phyloP scores from a whole-genome alignment of 208 protist genomes.

The Wallacemonas collosoma region DNA sequence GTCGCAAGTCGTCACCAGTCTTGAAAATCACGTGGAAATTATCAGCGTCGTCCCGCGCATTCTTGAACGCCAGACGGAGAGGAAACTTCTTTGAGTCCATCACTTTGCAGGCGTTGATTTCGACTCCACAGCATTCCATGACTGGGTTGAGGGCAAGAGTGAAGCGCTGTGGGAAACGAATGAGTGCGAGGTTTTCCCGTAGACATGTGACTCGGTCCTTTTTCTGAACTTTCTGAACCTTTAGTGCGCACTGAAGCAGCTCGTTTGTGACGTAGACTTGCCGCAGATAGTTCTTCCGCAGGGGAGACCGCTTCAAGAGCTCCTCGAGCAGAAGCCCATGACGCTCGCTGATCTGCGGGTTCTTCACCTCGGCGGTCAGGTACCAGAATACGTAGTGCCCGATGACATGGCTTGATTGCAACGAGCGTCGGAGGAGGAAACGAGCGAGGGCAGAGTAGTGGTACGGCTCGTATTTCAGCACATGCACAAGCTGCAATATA shows the following conservation, averaged over 20 bases:
- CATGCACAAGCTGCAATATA: constrained; percentile 87
- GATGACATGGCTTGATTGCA: constrained; percentile 74
- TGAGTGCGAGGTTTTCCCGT: constrained; percentile 40
- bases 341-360: constrained; percentile 66
- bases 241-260: constrained; percentile 59
- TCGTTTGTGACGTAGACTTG: constrained; percentile 66
- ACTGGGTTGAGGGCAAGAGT: constrained; percentile 66
- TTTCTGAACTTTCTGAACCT: constrained; percentile 49
- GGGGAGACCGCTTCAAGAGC: constrained; percentile 62
- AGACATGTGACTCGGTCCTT: constrained; percentile 55
- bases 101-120: constrained; percentile 91
- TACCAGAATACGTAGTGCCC: constrained; percentile 90
- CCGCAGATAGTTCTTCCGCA: constrained; percentile 47
- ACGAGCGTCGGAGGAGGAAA: constrained; percentile 72
- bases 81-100: constrained; percentile 95
- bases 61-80: constrained; percentile 91
- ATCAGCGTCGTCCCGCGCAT: constrained; percentile 65
- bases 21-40: constrained; percentile 88
- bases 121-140: constrained; percentile 73
- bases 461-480: constrained; percentile 88
- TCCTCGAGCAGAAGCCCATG: constrained; percentile 87
- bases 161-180: constrained; percentile 64
- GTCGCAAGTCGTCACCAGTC: constrained; percentile 92
- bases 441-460: constrained; percentile 71
- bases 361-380: constrained; percentile 85